Evolutionary conservation across 805 yeast genomes (phyloP), one percentile per base, ranked within the genome.

Genomic region (Lipomyces spencermartinsiae): DNA sequence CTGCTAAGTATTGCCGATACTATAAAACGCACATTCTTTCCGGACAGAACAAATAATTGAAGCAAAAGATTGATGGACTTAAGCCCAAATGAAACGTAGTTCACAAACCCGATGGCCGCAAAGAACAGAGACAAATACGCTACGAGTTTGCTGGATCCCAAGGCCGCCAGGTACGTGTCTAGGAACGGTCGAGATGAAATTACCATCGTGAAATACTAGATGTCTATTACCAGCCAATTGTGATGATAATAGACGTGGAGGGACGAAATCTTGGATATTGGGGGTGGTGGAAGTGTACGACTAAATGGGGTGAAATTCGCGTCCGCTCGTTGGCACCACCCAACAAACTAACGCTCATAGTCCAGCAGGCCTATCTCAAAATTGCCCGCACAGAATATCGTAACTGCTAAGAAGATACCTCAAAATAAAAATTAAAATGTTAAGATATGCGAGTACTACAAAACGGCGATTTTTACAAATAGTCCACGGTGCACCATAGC

Each of bases 11-110:
- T 61, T 55, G 25, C 31, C 43, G n/a, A 55, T 12, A 5, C 25
- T 14, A 49, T 37, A 14, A 59, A 12, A 69, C 72, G 14, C 53
- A 70, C 71, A 33, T 61, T 68, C 4, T 37, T 66, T 35, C 72
- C 72, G 34, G 72, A 62, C 16, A 65, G 43, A 1, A 70, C 22
- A 19, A 60, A 60, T 10, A 68, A 56, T 37, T 70, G 68, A 16
- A 61, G 51, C 51, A 65, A n/a, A 25, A 70, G 58, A 56, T 46
- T 33, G 25, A 65, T 59, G 16, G 64, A 46, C 10, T 34, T 55
- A 39, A 59, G 43, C 14, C 64, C 68, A 33, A 67, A 58, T 49
- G 57, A 5, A 35, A 51, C 34, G 59, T 65, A 65, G 60, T 58
- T 51, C 25, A 49, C 34, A 33, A 63, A n/a, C 1, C 71, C 71